Evolutionary conservation across 2,329 filamentous ascomycete genomes (phyloP).

Genomic region (Corynespora cassiicola): DNA sequence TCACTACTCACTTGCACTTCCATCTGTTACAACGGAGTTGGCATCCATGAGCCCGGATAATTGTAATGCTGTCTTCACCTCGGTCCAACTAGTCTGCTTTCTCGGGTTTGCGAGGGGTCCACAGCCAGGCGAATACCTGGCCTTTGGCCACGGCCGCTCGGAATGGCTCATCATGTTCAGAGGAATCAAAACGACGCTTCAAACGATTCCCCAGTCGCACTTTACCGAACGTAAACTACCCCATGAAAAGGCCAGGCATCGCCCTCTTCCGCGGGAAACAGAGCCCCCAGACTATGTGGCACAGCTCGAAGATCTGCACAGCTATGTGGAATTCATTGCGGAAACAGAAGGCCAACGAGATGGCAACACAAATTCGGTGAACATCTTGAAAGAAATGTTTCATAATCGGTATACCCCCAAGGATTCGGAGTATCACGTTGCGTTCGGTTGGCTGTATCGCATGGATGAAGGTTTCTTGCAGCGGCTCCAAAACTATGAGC

Average conservation of each 20-base stretch:
- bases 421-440: slow-evolving; percentile 32
- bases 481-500: slow-evolving; percentile 26
- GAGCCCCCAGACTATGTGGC: slow-evolving; percentile 22
- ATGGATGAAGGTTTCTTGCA: slow-evolving; percentile 31
- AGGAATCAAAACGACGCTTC: slow-evolving; percentile 30
- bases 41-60: slow-evolving; percentile 23
- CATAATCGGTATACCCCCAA: slow-evolving; percentile 25
- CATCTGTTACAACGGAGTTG: slow-evolving; percentile 25
- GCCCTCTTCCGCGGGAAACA: slow-evolving; percentile 15
- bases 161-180: slow-evolving; percentile 41
- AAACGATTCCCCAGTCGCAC: slow-evolving; percentile 9
- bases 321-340: slow-evolving; percentile 14
- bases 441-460: slow-evolving; percentile 32
- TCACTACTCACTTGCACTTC: slow-evolving; percentile 29
- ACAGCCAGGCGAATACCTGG: slow-evolving; percentile 34
- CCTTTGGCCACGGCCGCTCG: slow-evolving; percentile 32
- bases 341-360: slow-evolving; percentile 6
- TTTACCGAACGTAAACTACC: slow-evolving; percentile 17
- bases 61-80: slow-evolving; percentile 29
- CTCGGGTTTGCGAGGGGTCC: slow-evolving; percentile 31
- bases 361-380: slow-evolving; percentile 14
- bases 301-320: slow-evolving; percentile 23
- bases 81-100: slow-evolving; percentile 33
- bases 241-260: slow-evolving; percentile 8
- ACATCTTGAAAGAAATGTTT: slow-evolving; percentile 27